Conservation (phyloP, 2,329 filamentous ascomycete genomes). For the Drechslera avenae region DNA sequence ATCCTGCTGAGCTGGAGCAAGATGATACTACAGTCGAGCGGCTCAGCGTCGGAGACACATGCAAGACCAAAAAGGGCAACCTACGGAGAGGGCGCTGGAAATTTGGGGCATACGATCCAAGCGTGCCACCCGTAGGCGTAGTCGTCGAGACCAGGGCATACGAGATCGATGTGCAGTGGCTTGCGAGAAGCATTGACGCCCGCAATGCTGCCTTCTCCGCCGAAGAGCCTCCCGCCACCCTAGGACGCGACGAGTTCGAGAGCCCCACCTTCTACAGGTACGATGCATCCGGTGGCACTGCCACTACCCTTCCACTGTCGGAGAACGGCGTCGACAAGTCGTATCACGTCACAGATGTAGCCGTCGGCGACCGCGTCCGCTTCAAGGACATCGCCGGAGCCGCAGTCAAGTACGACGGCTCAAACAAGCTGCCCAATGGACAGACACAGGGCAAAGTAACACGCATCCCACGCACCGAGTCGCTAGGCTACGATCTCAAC, state of each 20-base stretch:
- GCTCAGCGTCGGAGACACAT: constrained; percentile 56
- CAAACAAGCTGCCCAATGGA: constrained; percentile 32
- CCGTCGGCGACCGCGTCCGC: constrained; percentile 56
- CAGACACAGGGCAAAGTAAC: constrained; percentile 50
- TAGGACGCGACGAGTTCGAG: constrained; percentile 50
- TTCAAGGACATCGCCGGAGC: constrained; percentile 61
- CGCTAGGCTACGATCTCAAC: constrained; percentile 64
- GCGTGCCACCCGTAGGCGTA: constrained; percentile 56
- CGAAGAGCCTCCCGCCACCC: constrained; percentile 41
- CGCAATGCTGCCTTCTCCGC: constrained; percentile 21
- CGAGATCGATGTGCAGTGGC: constrained; percentile 58
- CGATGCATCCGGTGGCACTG: constrained; percentile 44
- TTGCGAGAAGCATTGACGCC: constrained; percentile 52
- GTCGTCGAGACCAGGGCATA: constrained; percentile 58
- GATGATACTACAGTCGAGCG: constrained; percentile 44
- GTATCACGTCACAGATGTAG: constrained; percentile 48
- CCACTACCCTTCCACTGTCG: constrained; percentile 28
- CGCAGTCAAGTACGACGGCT: constrained; percentile 57
- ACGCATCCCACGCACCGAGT: constrained; percentile 54
- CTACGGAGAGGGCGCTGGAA: constrained; percentile 59
- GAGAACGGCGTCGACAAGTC: constrained; percentile 31
- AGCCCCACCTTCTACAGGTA: constrained; percentile 51
- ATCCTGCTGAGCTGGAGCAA: constrained; percentile 51
- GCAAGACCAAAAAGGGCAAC: constrained; percentile 58
- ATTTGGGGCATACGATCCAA: constrained; percentile 58